Evolutionary conservation across 2,329 filamentous ascomycete genomes (phyloP), one percentile per base, ranked within the genome.

Genomic region (Aureobasidium pullulans): DNA sequence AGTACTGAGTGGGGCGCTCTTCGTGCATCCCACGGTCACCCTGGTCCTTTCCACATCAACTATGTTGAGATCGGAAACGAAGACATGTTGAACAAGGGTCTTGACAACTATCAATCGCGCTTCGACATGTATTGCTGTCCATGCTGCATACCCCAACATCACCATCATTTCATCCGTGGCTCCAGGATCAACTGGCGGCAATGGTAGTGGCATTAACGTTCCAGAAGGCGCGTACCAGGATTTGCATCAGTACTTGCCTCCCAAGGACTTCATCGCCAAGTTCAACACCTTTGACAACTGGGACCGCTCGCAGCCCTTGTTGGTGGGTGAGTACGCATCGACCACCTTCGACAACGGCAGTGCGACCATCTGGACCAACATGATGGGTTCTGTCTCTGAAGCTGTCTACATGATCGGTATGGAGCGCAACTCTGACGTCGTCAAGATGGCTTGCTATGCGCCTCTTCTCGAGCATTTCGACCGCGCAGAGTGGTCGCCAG

Each of bases 41-140:
- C 82, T 0, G 76, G 83, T 61, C 85, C 85, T 0, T 88, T 83
- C 72, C 73, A 69, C 34, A 75, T 88, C 48, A 74, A 79, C 11
- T 85, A 81, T 64, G 81, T 88, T 57, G 85, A 88, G 70, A 72
- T 88, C 42, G 85, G 85, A 61, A 88, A 88, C 68, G 85, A 88
- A 68, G 85, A 88, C 65, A 81, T 81, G 75, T 77, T 86, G 3
- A 78, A 75, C 31, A 76, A 77, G 3, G 79, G 77, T 66, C 66
- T 65, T 64, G 68, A 56, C 48, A 67, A 52, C 42, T 73, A 64
- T 65, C 66, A 31, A 54, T 77, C 81, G 60, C 80, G 84, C 5
- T 85, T 86, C 69, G 74, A 77, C 6, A 72, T 77, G 64, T 85
- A 87, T 70, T 76, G 84, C 84, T 13, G 83, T 87, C 70, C 77